Conservation (phyloP, 139 green algal species). For the Coelastrella sp. region DNA sequence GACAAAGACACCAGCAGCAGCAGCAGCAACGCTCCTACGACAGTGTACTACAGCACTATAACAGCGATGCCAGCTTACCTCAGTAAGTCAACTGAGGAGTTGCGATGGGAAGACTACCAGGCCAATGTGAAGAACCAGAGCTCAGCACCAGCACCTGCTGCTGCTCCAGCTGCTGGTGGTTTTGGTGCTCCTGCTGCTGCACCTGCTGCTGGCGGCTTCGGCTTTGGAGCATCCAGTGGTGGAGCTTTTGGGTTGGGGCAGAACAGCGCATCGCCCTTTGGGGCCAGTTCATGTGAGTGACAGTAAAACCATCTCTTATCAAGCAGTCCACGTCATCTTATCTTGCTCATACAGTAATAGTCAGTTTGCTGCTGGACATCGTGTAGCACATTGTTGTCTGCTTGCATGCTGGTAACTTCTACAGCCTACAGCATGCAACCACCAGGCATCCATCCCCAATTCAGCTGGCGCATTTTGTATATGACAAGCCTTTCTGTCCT, state of each 20-base stretch:
- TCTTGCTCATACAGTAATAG: background rate
- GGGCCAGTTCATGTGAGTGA: slow-evolving; percentile 1
- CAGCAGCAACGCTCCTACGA: slow-evolving; percentile 35
- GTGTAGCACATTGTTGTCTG: background rate
- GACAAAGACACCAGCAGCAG: slow-evolving; percentile 64
- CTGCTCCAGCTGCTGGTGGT: background rate
- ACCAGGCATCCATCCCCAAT: too few relatives aligned
- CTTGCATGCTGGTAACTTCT: too few relatives aligned
- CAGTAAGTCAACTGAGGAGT: slow-evolving; percentile 88
- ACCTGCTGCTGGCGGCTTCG: slow-evolving; percentile 35
- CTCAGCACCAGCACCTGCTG: background rate
- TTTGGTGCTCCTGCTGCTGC: slow-evolving; percentile 47
- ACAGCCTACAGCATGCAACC: too few relatives aligned
- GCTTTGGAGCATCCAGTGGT: slow-evolving; percentile 27
- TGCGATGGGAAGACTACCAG: slow-evolving; percentile 94
- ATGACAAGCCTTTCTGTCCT: too few relatives aligned
- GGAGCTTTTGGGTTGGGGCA: slow-evolving; percentile 53
- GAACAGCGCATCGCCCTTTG: slow-evolving; percentile 48
- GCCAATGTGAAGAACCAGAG: slow-evolving; percentile 35
- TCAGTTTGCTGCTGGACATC: background rate
- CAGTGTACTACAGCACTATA: slow-evolving; percentile 74
- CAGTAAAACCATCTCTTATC: background rate
- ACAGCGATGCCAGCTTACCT: slow-evolving; percentile 84
- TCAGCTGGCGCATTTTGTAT: too few relatives aligned
- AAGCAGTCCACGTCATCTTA: too few relatives aligned